Percentiles rank a stretch among this genome's conserved stretches.
These are phyloP conservation scores for Telfairia occidentalis DNA, from an alignment of 331 rosid genomes.

Conservation along the genomic window DNA sequence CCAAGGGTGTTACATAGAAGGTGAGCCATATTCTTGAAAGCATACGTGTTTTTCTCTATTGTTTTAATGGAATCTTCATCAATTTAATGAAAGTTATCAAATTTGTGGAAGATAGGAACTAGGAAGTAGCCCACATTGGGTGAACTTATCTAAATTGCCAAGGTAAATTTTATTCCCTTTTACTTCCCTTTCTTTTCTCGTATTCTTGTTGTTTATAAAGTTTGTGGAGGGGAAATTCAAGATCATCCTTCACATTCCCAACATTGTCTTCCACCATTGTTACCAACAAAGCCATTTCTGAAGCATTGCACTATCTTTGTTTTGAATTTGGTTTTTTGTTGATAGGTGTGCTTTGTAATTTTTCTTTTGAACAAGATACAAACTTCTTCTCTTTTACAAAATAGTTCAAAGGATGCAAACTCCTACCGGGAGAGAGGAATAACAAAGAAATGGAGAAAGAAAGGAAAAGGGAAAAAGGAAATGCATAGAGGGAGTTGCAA, in stretches of 20 bases:
- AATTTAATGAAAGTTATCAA: too few species aligned
- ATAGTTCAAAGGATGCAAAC: too few species aligned
- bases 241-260: not conserved
- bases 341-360: not conserved
- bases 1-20: not conserved
- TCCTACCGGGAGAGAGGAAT: too few species aligned
- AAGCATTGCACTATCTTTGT: not conserved
- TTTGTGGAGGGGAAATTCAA: too few species aligned
- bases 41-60: too few species aligned
- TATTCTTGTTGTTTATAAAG: too few species aligned
- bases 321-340: not conserved
- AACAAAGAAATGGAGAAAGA: too few species aligned
- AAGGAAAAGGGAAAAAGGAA: too few species aligned
- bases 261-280: not conserved
- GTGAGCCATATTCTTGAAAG: not conserved
- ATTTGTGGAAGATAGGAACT: not conserved
- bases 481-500: too few species aligned
- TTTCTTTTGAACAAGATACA: too few species aligned
- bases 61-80: not conserved
- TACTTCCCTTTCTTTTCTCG: not conserved
- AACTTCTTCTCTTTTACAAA: too few species aligned
- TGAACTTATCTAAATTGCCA: not conserved
- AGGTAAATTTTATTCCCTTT: not conserved
- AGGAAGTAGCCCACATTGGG: not conserved
- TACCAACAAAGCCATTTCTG: not conserved